These are phyloP conservation scores for Vitis amurensis DNA, from an alignment of 164 flowering plant species.

Conservation along the genomic window DNA sequence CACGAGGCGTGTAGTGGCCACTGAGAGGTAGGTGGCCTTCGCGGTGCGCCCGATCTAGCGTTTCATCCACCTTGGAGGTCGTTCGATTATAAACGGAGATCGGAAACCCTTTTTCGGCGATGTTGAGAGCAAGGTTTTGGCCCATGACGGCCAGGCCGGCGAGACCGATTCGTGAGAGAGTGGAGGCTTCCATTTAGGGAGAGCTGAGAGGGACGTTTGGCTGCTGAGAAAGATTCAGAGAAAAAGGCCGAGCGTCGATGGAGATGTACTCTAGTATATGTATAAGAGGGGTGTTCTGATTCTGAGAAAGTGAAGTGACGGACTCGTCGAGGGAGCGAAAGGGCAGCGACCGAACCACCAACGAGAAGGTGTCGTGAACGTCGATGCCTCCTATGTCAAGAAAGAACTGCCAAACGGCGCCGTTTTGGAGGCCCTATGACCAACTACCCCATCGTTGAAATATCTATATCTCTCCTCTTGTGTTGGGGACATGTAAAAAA, in stretches of 20 bases:
- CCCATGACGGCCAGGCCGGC: slow-evolving; percentile 64
- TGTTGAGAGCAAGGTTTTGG: slow-evolving; percentile 54
- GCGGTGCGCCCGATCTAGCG: slow-evolving; percentile 33
- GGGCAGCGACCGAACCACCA: background rate
- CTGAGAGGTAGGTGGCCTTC: slow-evolving; percentile 44
- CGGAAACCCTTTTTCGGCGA: slow-evolving; percentile 59
- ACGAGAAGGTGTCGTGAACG: no score
- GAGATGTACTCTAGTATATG: no score
- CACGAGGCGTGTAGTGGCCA: slow-evolving; percentile 46
- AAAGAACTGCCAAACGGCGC: no score
- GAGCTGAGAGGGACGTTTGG: background rate
- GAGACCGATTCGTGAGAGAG: slow-evolving; percentile 44
- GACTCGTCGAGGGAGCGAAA: slow-evolving; percentile 17
- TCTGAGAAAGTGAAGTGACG: background rate
- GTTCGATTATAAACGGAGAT: slow-evolving; percentile 66
- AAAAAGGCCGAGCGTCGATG: slow-evolving; percentile 10
- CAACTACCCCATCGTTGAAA: no score
- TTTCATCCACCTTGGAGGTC: slow-evolving; percentile 50
- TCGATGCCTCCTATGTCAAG: no score
- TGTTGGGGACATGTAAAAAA: no score
- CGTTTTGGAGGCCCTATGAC: no score
- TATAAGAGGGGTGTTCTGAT: no score
- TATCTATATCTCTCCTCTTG: no score
- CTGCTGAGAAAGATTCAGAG: background rate
- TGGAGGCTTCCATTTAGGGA: slow-evolving; percentile 32